These are phyloP conservation scores for Setaria italica DNA, from an alignment of 202 grass and related monocot species.

Conservation along the genomic window DNA sequence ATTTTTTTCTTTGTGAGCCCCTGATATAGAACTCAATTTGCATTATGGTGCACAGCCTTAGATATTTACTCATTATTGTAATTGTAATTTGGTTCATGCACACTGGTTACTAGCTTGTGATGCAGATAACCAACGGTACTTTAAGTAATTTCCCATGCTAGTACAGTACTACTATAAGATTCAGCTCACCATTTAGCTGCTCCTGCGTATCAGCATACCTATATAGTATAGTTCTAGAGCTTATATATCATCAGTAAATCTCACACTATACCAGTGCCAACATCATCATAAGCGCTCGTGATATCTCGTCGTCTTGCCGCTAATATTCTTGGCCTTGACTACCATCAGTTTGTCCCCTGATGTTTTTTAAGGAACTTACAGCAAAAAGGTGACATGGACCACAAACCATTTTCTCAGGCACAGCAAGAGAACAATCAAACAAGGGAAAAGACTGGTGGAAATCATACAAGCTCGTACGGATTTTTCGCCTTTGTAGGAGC, in stretches of 20 bases:
- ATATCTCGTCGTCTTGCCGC: conserved; percentile 28
- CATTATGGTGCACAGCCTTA: background rate
- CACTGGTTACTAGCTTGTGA: background rate
- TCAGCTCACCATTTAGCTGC: background rate
- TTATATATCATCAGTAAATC: background rate
- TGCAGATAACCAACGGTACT: background rate
- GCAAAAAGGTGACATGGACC: conserved; percentile 39
- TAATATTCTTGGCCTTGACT: conserved; percentile 38
- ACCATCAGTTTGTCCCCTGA: conserved; percentile 48
- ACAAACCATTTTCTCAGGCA: conserved; percentile 47
- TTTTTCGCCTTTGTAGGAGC: conserved; percentile 55
- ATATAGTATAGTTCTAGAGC: background rate
- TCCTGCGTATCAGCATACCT: background rate
- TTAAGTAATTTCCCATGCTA: background rate
- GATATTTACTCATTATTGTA: background rate
- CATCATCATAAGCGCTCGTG: conserved; percentile 53
- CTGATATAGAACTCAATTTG: background rate
- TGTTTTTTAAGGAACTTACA: conserved; percentile 32
- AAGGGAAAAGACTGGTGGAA: conserved; percentile 40
- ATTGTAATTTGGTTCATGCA: background rate
- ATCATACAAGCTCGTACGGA: conserved; percentile 45
- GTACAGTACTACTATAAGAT: background rate
- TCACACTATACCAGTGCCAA: conserved; percentile 9
- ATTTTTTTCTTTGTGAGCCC: background rate
- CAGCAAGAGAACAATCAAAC: conserved; percentile 7